Evolutionary conservation across 73 alveolate species (phyloP), one percentile per base, ranked within the genome.

Genomic region (Tetrahymena thermophila): DNA sequence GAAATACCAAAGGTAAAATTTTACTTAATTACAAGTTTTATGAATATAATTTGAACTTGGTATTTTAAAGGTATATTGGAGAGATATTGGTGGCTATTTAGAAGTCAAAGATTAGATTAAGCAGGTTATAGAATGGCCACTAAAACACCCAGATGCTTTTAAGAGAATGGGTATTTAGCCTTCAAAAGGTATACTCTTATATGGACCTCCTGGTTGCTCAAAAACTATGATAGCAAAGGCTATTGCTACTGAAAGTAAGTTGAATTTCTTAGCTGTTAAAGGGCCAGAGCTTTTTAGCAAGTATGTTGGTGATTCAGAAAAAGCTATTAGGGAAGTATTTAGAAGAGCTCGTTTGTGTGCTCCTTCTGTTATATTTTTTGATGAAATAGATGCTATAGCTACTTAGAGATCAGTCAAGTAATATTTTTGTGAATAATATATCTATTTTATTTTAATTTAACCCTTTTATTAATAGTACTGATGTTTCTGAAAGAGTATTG

Each of bases 261-360:
- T 99, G 94, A 99, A 99, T 94, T 99, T 99, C 98, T 97, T 99
- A 44, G 99, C 99, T 35, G 99, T 99, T 55, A 99, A 99, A 97
- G 99, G 99, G 0, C 99, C 99, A 1, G 99, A 99, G 97, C 99
- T 99, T 25, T 99, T 99, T 95, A 98, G 99, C 93, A 99, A 99
- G 95, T 99, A 99, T 94, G 99, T 99, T 10, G 99, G 99, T 19
- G 99, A 99, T 95, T 97, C 99, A 31, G 99, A 99, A 97, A 99
- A 99, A 85, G 99, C 99, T 35, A 98, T 99, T 35, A 96, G 99
- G 96, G 99, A 99, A 94, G 98, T 99, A 43, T 99, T 99, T 95
- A 96, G 97, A 96, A 99, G 98, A 94, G 99, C 99, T 38, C 98
- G 99, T 96, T 96, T 98, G 84, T 97, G 99, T 93, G 97, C 99